Evolutionary conservation across 306 rosid species (phyloP), one percentile per base, ranked within the genome.

Genomic region (Abrus pulchellus): DNA sequence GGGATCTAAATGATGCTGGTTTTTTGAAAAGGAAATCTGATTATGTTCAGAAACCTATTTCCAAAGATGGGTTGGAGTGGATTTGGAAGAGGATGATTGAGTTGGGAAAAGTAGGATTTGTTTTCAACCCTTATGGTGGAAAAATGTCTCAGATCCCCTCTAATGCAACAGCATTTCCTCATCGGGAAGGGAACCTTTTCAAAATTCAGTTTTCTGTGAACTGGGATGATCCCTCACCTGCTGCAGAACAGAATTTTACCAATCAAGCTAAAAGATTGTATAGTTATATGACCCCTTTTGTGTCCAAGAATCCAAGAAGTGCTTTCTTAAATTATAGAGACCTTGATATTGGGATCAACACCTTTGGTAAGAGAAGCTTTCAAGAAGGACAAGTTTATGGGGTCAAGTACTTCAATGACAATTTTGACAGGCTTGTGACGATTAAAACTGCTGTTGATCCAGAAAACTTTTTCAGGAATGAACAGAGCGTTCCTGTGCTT

Each of bases 281-380:
- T 75, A 85, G 88, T 69, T 90, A 63, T 75, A 89, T 89, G 97
- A 89, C 97, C 1, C 94, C 89, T 9, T 94, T 82, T 81, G 98
- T 94, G 84, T 90, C 97, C 9, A 87, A 86, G 44, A 83, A 70
- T 75, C 89, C 89, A n/a, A 83, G 89, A 53, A 70, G 87, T 62
- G 83, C 89, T 1, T 86, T 29, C 62, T 3, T 86, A 10, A 94
- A 92, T 43, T 94, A 94, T 11, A 87, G 94, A 29, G 98, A 94
- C 66, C 86, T 93, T 69, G 98, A 93, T 74, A 86, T 93, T 80
- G 98, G 98, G 1, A 7, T 57, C 29, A 93, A 87, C 28, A 49
- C 7, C 34, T 80, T 73, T 30, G 91, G 71, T 36, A 3, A 9
- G 45, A 68, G 80, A 4, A 89, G 90, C 65, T 93, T 49, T 3